Percentiles rank a stretch among this genome's conserved stretches.
Conservation (phyloP, 768 basidiomycete species). For the Russula abietina region DNA sequence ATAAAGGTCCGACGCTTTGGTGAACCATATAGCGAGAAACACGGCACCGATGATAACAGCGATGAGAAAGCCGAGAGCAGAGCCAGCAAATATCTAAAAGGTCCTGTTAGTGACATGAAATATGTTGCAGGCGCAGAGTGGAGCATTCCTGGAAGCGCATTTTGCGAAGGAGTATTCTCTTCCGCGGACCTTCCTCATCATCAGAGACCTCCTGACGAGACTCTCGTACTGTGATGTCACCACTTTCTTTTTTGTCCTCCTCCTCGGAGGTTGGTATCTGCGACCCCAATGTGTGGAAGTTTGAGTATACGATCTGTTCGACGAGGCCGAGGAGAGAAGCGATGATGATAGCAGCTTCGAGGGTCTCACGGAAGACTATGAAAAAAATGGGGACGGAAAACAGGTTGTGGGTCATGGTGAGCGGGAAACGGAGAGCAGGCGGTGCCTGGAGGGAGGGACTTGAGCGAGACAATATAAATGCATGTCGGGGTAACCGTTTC, state of each 20-base stretch:
- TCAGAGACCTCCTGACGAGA: constrained; percentile 17
- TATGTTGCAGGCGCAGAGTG: background rate
- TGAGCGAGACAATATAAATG: constrained; percentile 21
- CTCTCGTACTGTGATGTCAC: background rate
- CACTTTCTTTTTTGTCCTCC: constrained; percentile 6
- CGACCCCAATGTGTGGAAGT: background rate
- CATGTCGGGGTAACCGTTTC: background rate
- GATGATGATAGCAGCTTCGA: constrained; percentile 89
- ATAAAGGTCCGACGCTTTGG: constrained; percentile 81
- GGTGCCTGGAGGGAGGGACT: background rate
- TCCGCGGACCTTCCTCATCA: constrained; percentile 26
- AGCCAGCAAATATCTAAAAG: constrained; percentile 70
- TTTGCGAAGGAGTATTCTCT: constrained; percentile 49
- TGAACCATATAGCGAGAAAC: constrained; percentile 95
- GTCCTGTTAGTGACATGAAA: background rate
- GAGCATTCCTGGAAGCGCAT: constrained; percentile 57
- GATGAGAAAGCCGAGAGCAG: constrained; percentile 65
- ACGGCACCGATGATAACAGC: constrained; percentile 82
- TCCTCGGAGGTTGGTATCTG: background rate
- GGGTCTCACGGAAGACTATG: constrained; percentile 91
- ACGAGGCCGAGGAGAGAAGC: constrained; percentile 87
- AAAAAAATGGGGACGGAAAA: constrained; percentile 94
- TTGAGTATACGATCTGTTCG: constrained; percentile 63
- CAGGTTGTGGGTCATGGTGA: constrained; percentile 59
- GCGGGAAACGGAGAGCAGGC: constrained; percentile 8